Evolutionary conservation across 345 rosid genomes (phyloP).

Genomic region (Sonneratia caseolaris): DNA sequence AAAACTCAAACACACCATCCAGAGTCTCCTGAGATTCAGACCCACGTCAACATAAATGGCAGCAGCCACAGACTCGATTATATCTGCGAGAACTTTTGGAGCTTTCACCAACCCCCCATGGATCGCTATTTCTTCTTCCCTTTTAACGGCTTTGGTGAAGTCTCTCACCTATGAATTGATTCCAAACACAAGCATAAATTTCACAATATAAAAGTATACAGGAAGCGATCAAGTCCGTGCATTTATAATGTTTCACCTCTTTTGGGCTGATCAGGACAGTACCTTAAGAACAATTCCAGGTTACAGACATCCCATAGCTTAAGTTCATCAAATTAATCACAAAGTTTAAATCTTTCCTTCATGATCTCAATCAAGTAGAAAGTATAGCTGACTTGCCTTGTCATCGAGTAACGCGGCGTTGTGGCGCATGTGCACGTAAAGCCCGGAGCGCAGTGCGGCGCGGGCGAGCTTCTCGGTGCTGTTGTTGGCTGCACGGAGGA

Average conservation of each 20-base stretch:
- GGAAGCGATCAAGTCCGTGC: background rate
- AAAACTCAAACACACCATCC: conserved; percentile 46
- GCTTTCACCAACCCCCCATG: conserved; percentile 70
- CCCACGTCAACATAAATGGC: conserved; percentile 54
- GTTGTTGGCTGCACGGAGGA: conserved; percentile 49
- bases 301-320: background rate
- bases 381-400: conserved; percentile 23
- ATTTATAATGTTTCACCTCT: background rate
- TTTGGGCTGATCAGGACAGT: no score
- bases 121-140: conserved; percentile 35
- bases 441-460: conserved; percentile 41
- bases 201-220: background rate
- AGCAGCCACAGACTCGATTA: conserved; percentile 67
- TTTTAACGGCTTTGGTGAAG: conserved; percentile 37
- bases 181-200: background rate
- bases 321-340: background rate
- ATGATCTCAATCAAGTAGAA: background rate
- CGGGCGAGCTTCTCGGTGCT: conserved; percentile 86
- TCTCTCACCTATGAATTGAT: conserved; percentile 38
- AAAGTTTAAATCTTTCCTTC: background rate
- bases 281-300: background rate
- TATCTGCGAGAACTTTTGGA: conserved; percentile 72
- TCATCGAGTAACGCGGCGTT: conserved; percentile 35
- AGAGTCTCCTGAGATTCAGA: conserved; percentile 46
- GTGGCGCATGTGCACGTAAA: conserved; percentile 36